Base-by-base conservation (phyloP, 2,329 filamentous ascomycete genomes). In the Neopestalotiopsis rosae region DNA sequence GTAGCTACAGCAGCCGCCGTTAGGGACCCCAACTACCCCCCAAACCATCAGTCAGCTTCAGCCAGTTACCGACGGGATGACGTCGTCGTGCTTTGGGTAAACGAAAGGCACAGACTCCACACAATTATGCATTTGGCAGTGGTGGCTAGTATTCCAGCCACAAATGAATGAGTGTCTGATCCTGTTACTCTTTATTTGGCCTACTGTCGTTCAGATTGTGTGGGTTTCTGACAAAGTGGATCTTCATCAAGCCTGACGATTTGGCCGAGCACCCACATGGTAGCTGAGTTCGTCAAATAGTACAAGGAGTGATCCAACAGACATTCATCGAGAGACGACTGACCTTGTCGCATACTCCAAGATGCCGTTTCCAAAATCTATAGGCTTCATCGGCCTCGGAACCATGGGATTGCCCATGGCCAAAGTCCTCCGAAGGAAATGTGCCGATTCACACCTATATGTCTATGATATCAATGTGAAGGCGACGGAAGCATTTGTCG, bases 371-470 rank as follows among this genome's bases (percentile, higher is more conserved):
- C 28, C 57, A 14, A 38, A 42, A 4, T 14, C n/a, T 24, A 38
- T 52, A 67, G 74, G 56, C 59, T 89, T 88, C 76, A 83, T 89
- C 61, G 86, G 87, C 71, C 80, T 88, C 1, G 86, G 86, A n/a
- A 81, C 82, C 12, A 88, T 88, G 86, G 86, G 86, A 0, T 80
- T 79, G 66, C 86, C 86, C 12, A 88, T 88, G 86, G 80, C 83
- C 4, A 76, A 75, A 24, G 85, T 88, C 73, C 78, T 88, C 30
- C 81, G 83, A 10, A 80, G 81, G 28, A 87, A 86, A 71, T 78
- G 81, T 3, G 30, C 74, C 10, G 77, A 80, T 12, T 82, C 82
- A 9, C 78, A 78, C 3, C 81, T 88, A 68, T 82, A 82, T 71
- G 80, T 87, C 7, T 85, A 83, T 71, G 86, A 88, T 72, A 81